Evolutionary conservation across 2,329 filamentous ascomycete genomes (phyloP).

Genomic region (Dactylellina leptospora): DNA sequence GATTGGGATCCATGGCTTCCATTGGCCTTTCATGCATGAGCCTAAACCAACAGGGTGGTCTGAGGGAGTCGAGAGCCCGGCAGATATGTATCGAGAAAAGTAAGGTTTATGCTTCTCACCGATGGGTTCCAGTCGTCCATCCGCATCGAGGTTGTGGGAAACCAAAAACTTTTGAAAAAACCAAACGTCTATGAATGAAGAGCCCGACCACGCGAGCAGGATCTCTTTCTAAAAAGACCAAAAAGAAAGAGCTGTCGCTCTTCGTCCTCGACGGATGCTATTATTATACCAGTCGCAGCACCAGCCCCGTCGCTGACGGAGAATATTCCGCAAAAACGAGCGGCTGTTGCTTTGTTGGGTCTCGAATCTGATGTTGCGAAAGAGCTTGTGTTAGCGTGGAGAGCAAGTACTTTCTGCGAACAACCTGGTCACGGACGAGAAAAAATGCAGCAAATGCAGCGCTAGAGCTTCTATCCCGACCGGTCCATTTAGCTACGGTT

Average conservation of each 20-base stretch:
- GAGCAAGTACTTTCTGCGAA: neutral
- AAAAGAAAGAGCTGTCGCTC: neutral
- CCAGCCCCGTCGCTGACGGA: slow-evolving; percentile 1
- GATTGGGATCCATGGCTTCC: slow-evolving; percentile 22
- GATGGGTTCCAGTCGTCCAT: neutral
- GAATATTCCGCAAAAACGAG: slow-evolving; percentile 1
- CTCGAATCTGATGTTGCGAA: slow-evolving; percentile 11
- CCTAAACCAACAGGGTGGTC: neutral
- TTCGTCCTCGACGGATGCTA: neutral
- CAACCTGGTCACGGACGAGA: neutral
- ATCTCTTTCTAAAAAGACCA: neutral
- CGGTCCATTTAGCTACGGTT: neutral
- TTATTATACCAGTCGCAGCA: neutral
- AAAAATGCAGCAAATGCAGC: neutral
- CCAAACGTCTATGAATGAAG: neutral
- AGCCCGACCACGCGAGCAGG: neutral
- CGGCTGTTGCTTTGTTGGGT: neutral
- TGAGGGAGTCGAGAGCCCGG: slow-evolving; percentile 1
- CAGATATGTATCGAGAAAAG: slow-evolving; percentile 1
- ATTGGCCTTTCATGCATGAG: slow-evolving; percentile 20
- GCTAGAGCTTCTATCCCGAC: neutral
- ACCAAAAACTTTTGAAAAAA: neutral
- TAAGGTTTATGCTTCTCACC: slow-evolving; percentile 1
- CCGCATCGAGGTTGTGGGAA: slow-evolving; percentile 32
- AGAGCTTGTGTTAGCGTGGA: slow-evolving; percentile 5